phyloP scores from a whole-genome alignment of 2,329 filamentous ascomycete species.

The Scytalidium lignicola region DNA sequence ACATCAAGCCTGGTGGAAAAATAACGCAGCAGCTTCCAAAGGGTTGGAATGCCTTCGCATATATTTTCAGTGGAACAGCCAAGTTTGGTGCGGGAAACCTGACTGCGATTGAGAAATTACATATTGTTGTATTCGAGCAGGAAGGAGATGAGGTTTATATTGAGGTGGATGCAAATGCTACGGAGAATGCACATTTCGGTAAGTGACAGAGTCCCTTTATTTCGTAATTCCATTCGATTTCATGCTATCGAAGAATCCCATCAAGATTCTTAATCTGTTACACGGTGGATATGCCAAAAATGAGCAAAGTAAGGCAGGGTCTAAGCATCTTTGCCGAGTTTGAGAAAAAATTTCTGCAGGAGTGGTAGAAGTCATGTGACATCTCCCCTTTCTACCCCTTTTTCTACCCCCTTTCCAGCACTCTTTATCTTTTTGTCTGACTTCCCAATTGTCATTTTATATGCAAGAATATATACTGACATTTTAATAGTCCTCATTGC shows the following conservation, averaged over 20 bases:
- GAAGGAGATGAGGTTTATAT: constrained; percentile 71
- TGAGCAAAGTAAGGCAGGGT: too few species aligned
- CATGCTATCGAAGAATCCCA: too few species aligned
- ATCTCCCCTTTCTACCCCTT: too few species aligned
- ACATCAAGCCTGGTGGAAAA: constrained; percentile 71
- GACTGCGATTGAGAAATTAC: constrained; percentile 60
- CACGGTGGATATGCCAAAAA: too few species aligned
- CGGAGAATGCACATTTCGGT: constrained; percentile 41
- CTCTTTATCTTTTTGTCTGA: too few species aligned
- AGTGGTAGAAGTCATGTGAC: too few species aligned
- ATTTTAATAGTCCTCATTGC: constrained; percentile 57
- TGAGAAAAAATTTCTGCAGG: too few species aligned
- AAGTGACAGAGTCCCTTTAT: too few species aligned
- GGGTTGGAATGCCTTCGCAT: constrained; percentile 88
- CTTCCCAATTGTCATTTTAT: constrained; percentile 1
- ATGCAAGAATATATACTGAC: constrained; percentile 12
- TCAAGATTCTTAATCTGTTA: too few species aligned
- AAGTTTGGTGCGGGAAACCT: constrained; percentile 51
- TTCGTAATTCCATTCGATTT: too few species aligned
- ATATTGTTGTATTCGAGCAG: constrained; percentile 85
- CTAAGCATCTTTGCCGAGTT: too few species aligned
- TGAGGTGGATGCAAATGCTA: constrained; percentile 61
- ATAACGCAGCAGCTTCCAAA: constrained; percentile 70
- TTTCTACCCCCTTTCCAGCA: too few species aligned
- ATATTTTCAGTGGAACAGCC: constrained; percentile 71